phyloP scores from a whole-genome alignment of 192 early-diverging fungal genomes.

The Tieghemiomyces parasiticus region DNA sequence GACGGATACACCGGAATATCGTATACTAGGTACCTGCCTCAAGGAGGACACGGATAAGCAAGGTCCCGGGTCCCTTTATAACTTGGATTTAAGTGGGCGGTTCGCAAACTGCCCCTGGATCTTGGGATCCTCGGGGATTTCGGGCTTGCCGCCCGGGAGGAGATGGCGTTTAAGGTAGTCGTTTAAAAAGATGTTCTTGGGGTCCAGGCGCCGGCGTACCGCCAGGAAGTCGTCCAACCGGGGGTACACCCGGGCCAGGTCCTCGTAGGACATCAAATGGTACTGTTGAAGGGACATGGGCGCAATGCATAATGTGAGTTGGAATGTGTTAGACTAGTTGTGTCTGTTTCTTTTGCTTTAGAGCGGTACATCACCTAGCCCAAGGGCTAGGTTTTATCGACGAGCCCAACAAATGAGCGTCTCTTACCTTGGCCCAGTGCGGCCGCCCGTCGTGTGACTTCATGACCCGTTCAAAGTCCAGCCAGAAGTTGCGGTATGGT shows the following conservation, averaged over 20 bases:
- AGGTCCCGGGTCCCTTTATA: too few relatives aligned
- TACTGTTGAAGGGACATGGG: slow-evolving; percentile 15
- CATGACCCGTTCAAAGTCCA: slow-evolving; percentile 57
- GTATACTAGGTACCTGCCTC: too few relatives aligned
- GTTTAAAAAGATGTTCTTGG: slow-evolving; percentile 52
- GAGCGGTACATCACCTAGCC: background rate
- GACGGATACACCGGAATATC: too few relatives aligned
- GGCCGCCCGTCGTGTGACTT: slow-evolving; percentile 42
- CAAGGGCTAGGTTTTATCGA: background rate
- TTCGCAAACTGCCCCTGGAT: too few relatives aligned
- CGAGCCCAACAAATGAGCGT: background rate
- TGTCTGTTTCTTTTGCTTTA: background rate
- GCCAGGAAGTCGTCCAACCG: slow-evolving; percentile 38
- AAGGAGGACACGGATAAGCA: too few relatives aligned
- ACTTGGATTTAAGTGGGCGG: too few relatives aligned
- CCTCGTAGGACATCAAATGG: slow-evolving; percentile 36
- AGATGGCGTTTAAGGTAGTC: slow-evolving; percentile 49
- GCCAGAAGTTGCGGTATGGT: slow-evolving; percentile 57
- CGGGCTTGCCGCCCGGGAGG: slow-evolving; percentile 6
- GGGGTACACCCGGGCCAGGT: slow-evolving; percentile 41
- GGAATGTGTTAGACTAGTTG: background rate
- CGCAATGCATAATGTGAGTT: background rate
- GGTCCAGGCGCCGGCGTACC: slow-evolving; percentile 42
- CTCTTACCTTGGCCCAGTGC: slow-evolving; percentile 56
- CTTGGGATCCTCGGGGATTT: too few relatives aligned